Percentiles rank a stretch among this genome's conserved stretches.
phyloP scores from a whole-genome alignment of 805 yeast species.

The Pichia kluyveri region DNA sequence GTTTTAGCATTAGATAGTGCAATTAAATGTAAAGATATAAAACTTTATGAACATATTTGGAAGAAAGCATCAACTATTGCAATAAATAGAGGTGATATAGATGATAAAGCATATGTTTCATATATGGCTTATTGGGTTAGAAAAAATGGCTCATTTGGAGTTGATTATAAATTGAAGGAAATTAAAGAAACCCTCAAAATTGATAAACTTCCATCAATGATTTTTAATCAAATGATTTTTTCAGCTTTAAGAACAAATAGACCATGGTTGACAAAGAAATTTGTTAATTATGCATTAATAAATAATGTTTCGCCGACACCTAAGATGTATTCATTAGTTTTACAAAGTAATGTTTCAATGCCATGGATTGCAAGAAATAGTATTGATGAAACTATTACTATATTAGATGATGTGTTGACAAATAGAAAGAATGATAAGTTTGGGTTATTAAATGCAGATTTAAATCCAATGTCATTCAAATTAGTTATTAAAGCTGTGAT shows the following conservation, averaged over 20 bases:
- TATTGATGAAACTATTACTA: constrained; percentile 12
- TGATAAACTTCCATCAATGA: constrained; percentile 13
- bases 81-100: constrained; percentile 5
- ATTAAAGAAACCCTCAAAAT: constrained; percentile 5
- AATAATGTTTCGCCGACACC: constrained; percentile 11
- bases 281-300: constrained; percentile 14
- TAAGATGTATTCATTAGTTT: constrained; percentile 22
- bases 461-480: constrained; percentile 20
- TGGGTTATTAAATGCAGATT: constrained; percentile 17
- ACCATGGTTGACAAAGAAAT: constrained; percentile 13
- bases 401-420: constrained; percentile 18
- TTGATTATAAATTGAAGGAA: constrained; percentile 12
- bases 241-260: constrained; percentile 13
- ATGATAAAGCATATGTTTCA: constrained; percentile 12
- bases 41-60: constrained; percentile 18
- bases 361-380: constrained; percentile 10
- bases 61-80: constrained; percentile 6
- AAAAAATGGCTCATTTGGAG: constrained; percentile 10
- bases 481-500: constrained; percentile 14
- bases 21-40: constrained; percentile 9
- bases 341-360: constrained; percentile 16
- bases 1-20: constrained; percentile 19
- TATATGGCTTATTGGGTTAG: constrained; percentile 17
- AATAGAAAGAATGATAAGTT: constrained; percentile 13
- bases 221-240: constrained; percentile 22